Evolutionary conservation across 1,139 yeast genomes (phyloP).

Genomic region (Blastobotrys proliferans): DNA sequence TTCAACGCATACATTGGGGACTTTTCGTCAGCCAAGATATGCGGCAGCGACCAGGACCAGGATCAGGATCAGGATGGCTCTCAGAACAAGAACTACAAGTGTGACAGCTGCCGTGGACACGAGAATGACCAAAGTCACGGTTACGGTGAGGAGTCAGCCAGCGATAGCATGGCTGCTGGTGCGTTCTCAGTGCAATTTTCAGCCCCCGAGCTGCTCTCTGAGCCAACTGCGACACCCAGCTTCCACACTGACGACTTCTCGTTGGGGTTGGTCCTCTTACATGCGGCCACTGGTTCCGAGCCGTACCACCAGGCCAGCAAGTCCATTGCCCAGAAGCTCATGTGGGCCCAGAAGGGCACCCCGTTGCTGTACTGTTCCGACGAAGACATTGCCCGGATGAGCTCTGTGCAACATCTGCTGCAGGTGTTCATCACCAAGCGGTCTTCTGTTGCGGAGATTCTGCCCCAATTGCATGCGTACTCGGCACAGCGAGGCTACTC

Average conservation of each 20-base stretch:
- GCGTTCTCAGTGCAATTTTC: constrained; percentile 24
- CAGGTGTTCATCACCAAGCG: constrained; percentile 18
- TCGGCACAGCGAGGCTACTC: constrained; percentile 1
- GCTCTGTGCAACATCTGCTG: constrained; percentile 16
- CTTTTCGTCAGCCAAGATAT: constrained; percentile 23
- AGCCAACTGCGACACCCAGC: constrained; percentile 14
- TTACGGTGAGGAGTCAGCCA: no score
- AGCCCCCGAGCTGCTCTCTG: constrained; percentile 24
- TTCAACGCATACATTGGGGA: constrained; percentile 21
- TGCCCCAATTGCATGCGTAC: constrained; percentile 1
- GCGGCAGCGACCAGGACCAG: neutral
- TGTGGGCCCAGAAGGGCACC: constrained; percentile 25
- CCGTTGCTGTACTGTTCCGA: constrained; percentile 21
- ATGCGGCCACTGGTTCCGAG: constrained; percentile 25
- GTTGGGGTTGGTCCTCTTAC: constrained; percentile 24
- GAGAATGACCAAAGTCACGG: no score
- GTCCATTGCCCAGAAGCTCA: constrained; percentile 22
- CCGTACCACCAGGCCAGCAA: constrained; percentile 25
- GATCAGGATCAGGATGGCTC: constrained; percentile 2
- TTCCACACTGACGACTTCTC: constrained; percentile 23
- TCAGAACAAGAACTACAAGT: constrained; percentile 1
- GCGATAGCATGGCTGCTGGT: constrained; percentile 15
- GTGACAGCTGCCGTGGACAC: no score
- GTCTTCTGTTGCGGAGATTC: constrained; percentile 4
- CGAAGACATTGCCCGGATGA: constrained; percentile 19